Evolutionary conservation across 2,329 filamentous ascomycete genomes (phyloP).

Genomic region (Hirsutella minnesotensis): DNA sequence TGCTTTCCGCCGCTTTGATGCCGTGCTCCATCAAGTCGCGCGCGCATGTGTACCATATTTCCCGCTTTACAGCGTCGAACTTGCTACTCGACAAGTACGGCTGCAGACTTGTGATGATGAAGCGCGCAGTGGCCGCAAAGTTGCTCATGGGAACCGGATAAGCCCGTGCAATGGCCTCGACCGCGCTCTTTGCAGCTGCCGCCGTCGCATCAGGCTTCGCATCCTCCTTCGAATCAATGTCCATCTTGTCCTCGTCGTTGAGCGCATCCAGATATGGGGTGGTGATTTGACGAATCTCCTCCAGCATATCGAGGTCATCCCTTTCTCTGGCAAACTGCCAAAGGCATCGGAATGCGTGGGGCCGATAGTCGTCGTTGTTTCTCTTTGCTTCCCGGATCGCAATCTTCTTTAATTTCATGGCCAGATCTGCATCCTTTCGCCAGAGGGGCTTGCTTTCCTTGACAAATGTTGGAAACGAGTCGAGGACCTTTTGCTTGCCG

Average conservation of each 20-base stretch:
- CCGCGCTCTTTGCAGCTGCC: constrained; percentile 33
- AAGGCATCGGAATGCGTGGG: constrained; percentile 59
- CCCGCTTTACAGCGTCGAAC: constrained; percentile 32
- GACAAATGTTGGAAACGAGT: constrained; percentile 68
- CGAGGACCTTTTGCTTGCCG: constrained; percentile 77
- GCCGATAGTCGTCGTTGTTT: constrained; percentile 75
- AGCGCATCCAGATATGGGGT: constrained; percentile 48
- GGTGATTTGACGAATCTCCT: constrained; percentile 54
- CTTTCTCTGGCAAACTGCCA: constrained; percentile 60
- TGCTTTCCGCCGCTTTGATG: too few relatives aligned
- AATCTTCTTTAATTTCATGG: constrained; percentile 66
- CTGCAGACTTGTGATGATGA: constrained; percentile 26
- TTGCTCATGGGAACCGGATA: constrained; percentile 32
- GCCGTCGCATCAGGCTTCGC: constrained; percentile 31
- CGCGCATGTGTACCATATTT: constrained; percentile 40
- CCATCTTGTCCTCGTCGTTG: constrained; percentile 52
- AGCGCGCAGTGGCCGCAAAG: constrained; percentile 23
- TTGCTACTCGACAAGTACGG: constrained; percentile 26
- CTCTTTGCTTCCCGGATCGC: constrained; percentile 79
- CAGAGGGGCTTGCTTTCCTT: constrained; percentile 49
- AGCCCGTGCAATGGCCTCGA: constrained; percentile 38
- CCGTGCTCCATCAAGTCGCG: constrained; percentile 34
- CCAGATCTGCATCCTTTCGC: constrained; percentile 37
- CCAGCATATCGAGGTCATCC: constrained; percentile 57
- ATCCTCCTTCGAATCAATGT: constrained; percentile 45